Evolutionary conservation across 345 rosid genomes (phyloP).

Genomic region (Corchorus olitorius): DNA sequence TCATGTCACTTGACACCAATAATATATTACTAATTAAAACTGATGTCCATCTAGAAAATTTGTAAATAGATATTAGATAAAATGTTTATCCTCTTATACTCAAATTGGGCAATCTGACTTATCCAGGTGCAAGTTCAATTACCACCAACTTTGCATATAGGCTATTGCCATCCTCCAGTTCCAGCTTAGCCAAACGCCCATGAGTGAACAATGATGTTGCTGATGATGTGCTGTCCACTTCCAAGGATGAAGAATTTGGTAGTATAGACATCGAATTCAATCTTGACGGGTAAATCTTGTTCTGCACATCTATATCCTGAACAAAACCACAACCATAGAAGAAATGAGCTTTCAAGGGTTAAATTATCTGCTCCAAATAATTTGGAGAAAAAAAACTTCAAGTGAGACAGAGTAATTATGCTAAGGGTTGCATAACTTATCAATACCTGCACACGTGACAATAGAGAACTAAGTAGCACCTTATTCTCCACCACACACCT

Average conservation of each 20-base stretch:
- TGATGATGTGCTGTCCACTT: slow-evolving; percentile 43
- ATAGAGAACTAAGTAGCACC: slow-evolving; percentile 80
- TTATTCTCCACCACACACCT: slow-evolving; percentile 98
- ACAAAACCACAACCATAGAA: background rate
- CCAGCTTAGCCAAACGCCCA: slow-evolving; percentile 70
- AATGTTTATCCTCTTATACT: background rate
- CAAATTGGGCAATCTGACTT: slow-evolving; percentile 2
- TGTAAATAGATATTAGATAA: background rate
- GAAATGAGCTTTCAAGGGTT: background rate
- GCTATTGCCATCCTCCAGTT: slow-evolving; percentile 68
- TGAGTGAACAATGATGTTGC: slow-evolving; percentile 37
- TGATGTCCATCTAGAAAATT: background rate
- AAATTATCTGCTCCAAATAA: background rate
- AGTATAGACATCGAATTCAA: slow-evolving; percentile 71
- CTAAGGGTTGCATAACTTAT: background rate
- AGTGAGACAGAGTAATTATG: background rate
- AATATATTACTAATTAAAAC: background rate
- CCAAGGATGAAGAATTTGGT: slow-evolving; percentile 51
- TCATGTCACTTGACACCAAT: slow-evolving; percentile 9
- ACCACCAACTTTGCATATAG: slow-evolving; percentile 90
- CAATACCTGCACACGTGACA: slow-evolving; percentile 71
- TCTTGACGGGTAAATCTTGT: slow-evolving; percentile 68
- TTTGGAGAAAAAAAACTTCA: background rate
- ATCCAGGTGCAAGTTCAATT: slow-evolving; percentile 35
- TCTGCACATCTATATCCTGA: slow-evolving; percentile 71